These are phyloP conservation scores for Trametes pubescens DNA, from an alignment of 1,284 basidiomycete genomes.

Conservation along the genomic window DNA sequence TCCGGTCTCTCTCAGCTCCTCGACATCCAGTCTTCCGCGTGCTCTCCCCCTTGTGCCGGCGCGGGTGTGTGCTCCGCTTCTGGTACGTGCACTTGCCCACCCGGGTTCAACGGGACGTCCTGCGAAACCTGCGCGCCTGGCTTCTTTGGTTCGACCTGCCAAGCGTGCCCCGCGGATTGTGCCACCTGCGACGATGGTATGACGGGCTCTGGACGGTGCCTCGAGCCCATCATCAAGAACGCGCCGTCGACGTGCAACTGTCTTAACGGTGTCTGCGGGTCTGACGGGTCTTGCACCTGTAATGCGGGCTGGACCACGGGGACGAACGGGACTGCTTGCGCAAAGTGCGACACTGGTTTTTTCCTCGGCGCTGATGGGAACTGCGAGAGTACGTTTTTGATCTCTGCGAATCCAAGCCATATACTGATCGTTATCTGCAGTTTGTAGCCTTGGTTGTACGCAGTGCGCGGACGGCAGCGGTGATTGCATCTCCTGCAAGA, in stretches of 20 bases:
- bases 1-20: conserved; percentile 60
- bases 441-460: conserved; percentile 76
- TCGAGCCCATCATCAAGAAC: conserved; percentile 57
- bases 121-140: conserved; percentile 79
- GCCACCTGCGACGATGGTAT: conserved; percentile 78
- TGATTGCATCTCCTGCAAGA: conserved; percentile 73
- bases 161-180: conserved; percentile 73
- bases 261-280: conserved; percentile 74
- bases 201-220: conserved; percentile 74
- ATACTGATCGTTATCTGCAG: conserved; percentile 44
- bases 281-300: conserved; percentile 74
- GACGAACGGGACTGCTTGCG: conserved; percentile 75
- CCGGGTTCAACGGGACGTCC: conserved; percentile 77
- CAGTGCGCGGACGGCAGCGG: conserved; percentile 73
- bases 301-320: conserved; percentile 78
- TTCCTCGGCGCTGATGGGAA: conserved; percentile 74
- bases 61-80: conserved; percentile 72
- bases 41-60: conserved; percentile 76
- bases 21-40: conserved; percentile 73
- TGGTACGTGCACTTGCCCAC: conserved; percentile 73
- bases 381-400: conserved; percentile 64
- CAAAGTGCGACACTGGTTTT: conserved; percentile 76
- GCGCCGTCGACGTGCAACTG: conserved; percentile 77
- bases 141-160: conserved; percentile 76
- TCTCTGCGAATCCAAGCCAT: not conserved